Evolutionary conservation across 768 basidiomycete species (phyloP).

Genomic region (Leucocoprinus leucothites): DNA sequence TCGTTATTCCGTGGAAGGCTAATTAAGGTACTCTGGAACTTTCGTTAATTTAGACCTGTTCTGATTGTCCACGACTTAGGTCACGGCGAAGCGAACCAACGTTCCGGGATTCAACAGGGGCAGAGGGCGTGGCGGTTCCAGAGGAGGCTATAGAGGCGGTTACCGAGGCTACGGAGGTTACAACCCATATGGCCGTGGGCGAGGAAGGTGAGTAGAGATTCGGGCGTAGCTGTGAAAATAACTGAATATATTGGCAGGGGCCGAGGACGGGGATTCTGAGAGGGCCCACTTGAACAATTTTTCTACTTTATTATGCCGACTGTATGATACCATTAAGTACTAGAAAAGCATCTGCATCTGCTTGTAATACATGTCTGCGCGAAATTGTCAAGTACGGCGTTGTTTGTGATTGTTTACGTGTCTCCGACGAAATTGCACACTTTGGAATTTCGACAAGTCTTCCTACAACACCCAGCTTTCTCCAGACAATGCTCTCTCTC

Average conservation of each 20-base stretch:
- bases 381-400: neutral
- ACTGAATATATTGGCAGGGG: constrained; percentile 22
- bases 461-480: neutral
- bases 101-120: constrained; percentile 89
- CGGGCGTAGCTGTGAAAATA: neutral
- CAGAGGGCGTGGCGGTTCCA: constrained; percentile 54
- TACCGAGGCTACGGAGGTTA: constrained; percentile 50
- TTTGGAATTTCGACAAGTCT: neutral
- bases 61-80: constrained; percentile 42
- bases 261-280: constrained; percentile 70
- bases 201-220: constrained; percentile 62
- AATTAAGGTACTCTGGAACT: constrained; percentile 62
- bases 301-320: constrained; percentile 10
- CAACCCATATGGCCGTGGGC: constrained; percentile 59
- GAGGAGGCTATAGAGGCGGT: constrained; percentile 58
- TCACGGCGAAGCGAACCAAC: constrained; percentile 94
- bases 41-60: constrained; percentile 4
- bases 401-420: constrained; percentile 3
- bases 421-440: neutral
- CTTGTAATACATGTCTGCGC: neutral
- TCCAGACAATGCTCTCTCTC: neutral
- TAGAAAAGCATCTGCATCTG: constrained; percentile 2
- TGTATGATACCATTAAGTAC: constrained; percentile 16
- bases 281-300: constrained; percentile 5
- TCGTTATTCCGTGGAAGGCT: constrained; percentile 92